Percentiles rank a stretch among this genome's conserved stretches.
These are phyloP conservation scores for Lodderomyces parapsilosis DNA, from an alignment of 1,139 yeast genomes.

Conservation along the genomic window DNA sequence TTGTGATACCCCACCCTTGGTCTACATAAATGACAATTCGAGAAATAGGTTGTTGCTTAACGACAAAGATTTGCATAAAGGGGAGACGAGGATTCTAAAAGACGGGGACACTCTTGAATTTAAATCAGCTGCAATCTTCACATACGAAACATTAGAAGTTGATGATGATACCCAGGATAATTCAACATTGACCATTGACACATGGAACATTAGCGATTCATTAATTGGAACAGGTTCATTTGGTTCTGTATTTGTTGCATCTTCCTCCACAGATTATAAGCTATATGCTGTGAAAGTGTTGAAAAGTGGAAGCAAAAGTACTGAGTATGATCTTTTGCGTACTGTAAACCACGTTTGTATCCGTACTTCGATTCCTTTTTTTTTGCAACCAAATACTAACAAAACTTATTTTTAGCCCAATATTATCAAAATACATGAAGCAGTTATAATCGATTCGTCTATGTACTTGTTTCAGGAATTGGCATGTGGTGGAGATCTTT, in stretches of 20 bases:
- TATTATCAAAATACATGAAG: constrained; percentile 42
- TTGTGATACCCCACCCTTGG: constrained; percentile 41
- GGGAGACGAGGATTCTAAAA: constrained; percentile 34
- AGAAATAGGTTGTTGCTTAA: constrained; percentile 55
- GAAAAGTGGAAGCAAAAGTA: constrained; percentile 6
- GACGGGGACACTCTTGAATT: constrained; percentile 46
- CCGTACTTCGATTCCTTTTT: background rate
- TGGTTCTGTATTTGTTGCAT: constrained; percentile 48
- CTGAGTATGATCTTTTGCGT: constrained; percentile 18
- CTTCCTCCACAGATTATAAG: constrained; percentile 14
- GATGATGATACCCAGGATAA: constrained; percentile 1
- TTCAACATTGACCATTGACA: background rate
- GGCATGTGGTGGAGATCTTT: constrained; percentile 63
- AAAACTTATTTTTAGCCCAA: constrained; percentile 35
- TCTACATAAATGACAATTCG: constrained; percentile 55
- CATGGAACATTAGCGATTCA: background rate
- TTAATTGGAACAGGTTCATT: constrained; percentile 59
- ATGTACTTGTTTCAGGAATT: constrained; percentile 52
- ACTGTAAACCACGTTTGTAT: constrained; percentile 37
- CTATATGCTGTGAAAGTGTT: constrained; percentile 53
- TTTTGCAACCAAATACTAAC: constrained; percentile 16
- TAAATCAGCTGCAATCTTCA: constrained; percentile 26
- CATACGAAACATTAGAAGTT: constrained; percentile 13
- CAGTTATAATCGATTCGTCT: constrained; percentile 33
- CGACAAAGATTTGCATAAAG: constrained; percentile 28